phyloP scores from a whole-genome alignment of 169 alveolate genomes.

The Babesia gibsoni region DNA sequence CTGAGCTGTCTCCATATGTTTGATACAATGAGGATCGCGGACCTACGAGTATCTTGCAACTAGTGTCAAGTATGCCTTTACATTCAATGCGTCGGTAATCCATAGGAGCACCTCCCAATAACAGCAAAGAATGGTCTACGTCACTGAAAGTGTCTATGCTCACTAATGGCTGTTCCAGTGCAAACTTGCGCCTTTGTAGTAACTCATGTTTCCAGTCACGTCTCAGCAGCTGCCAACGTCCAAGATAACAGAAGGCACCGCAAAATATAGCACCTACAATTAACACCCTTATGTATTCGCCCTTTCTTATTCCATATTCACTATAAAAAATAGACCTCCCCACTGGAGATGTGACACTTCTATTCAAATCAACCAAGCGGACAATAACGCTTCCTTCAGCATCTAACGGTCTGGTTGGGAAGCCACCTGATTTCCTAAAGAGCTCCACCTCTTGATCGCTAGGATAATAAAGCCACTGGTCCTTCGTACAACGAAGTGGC shows the following conservation, averaged over 20 bases:
- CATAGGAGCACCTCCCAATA: background rate
- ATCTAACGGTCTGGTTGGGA: slow-evolving; percentile 69
- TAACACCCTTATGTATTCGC: slow-evolving; percentile 55
- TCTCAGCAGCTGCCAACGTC: slow-evolving; percentile 80
- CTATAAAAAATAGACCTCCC: slow-evolving; percentile 71
- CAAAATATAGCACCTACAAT: slow-evolving; percentile 5
- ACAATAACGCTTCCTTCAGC: slow-evolving; percentile 78
- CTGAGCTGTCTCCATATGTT: slow-evolving; percentile 58
- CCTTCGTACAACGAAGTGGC: slow-evolving; percentile 50
- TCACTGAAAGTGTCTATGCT: slow-evolving; percentile 15
- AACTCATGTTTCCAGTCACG: slow-evolving; percentile 73
- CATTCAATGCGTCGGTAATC: slow-evolving; percentile 64
- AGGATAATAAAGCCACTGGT: slow-evolving; percentile 58
- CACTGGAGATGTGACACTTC: slow-evolving; percentile 78
- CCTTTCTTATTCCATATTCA: slow-evolving; percentile 82
- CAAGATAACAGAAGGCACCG: slow-evolving; percentile 56
- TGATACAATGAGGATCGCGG: slow-evolving; percentile 70
- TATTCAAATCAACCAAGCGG: slow-evolving; percentile 68
- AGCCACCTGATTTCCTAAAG: slow-evolving; percentile 12
- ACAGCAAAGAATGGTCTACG: background rate
- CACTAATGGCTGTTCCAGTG: slow-evolving; percentile 40
- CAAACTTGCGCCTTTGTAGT: slow-evolving; percentile 10
- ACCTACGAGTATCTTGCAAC: slow-evolving; percentile 75
- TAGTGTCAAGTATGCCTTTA: slow-evolving; percentile 80
- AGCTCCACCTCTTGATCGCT: slow-evolving; percentile 37